Evolutionary conservation across 23 red algal species (phyloP).

Genomic region (Agarophyton chilense): DNA sequence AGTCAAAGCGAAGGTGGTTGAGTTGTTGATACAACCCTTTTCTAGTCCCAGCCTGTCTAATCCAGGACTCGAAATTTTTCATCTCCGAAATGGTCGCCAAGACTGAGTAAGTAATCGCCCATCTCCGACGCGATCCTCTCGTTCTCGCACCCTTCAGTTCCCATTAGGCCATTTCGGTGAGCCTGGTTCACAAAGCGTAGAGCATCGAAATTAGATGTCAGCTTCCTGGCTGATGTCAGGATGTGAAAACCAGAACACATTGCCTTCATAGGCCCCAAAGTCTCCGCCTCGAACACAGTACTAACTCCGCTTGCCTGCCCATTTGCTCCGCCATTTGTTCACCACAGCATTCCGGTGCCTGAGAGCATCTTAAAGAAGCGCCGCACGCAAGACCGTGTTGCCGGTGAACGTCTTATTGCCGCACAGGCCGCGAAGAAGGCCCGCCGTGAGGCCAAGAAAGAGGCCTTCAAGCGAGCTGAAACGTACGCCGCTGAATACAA

Average conservation of each 20-base stretch:
- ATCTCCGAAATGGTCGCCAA: background rate
- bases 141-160: background rate
- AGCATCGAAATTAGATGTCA: too few relatives aligned
- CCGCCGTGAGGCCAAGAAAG: slow-evolving; percentile 75
- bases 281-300: background rate
- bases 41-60: too few relatives aligned
- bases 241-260: background rate
- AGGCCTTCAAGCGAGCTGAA: slow-evolving; percentile 88
- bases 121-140: background rate
- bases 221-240: too few relatives aligned
- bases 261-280: too few relatives aligned
- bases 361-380: slow-evolving; percentile 93
- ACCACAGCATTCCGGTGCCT: slow-evolving; percentile 65
- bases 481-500: slow-evolving; percentile 89
- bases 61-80: background rate
- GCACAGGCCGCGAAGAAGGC: slow-evolving; percentile 51
- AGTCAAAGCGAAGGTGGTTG: too few relatives aligned
- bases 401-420: slow-evolving; percentile 46
- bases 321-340: background rate
- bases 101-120: slow-evolving; percentile 7
- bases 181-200: too few relatives aligned
- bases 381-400: slow-evolving; percentile 64
- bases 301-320: background rate
- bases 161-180: background rate
- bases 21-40: too few relatives aligned